Evolutionary conservation across 2,329 filamentous ascomycete genomes (phyloP).

Genomic region (Penicillium occitanis): DNA sequence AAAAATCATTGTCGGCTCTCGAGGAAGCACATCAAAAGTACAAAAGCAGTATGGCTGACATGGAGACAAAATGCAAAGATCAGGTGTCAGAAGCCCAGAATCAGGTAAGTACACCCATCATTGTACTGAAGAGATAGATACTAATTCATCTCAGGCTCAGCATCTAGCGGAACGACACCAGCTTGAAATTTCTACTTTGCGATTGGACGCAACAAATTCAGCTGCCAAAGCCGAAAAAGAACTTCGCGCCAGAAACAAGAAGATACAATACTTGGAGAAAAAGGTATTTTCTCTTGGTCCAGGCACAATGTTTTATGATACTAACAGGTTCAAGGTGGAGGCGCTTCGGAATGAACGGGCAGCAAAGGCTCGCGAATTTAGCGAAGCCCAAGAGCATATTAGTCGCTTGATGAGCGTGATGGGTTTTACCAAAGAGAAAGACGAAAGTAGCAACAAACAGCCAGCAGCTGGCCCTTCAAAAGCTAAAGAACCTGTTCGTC

Average conservation of each 20-base stretch:
- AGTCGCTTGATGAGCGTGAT: conserved; percentile 40
- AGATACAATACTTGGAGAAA: conserved; percentile 34
- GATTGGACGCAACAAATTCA: conserved; percentile 28
- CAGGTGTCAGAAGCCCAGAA: conserved; percentile 25
- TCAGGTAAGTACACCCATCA: conserved; percentile 27
- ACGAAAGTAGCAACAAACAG: conserved; percentile 10
- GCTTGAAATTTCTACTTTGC: conserved; percentile 31
- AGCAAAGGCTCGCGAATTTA: conserved; percentile 41
- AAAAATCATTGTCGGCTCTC: conserved; percentile 26
- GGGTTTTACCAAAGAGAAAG: conserved; percentile 33
- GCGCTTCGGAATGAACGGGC: conserved; percentile 37
- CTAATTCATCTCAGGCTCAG: conserved; percentile 14
- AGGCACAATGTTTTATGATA: neutral
- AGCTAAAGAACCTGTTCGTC: conserved; percentile 20
- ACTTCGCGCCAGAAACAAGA: conserved; percentile 33
- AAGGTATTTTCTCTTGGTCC: conserved; percentile 29
- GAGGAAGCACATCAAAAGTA: conserved; percentile 27
- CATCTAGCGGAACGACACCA: conserved; percentile 28
- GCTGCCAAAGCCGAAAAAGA: conserved; percentile 30
- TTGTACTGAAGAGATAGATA: neutral
- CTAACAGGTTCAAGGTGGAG: conserved; percentile 30
- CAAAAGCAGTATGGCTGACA: conserved; percentile 24
- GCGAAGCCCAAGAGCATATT: conserved; percentile 42
- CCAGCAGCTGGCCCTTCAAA: conserved; percentile 17
- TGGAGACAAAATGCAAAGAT: conserved; percentile 27